Conservation (phyloP, 192 early-diverging fungal genomes). For the Lunasporangiospora selenospora region DNA sequence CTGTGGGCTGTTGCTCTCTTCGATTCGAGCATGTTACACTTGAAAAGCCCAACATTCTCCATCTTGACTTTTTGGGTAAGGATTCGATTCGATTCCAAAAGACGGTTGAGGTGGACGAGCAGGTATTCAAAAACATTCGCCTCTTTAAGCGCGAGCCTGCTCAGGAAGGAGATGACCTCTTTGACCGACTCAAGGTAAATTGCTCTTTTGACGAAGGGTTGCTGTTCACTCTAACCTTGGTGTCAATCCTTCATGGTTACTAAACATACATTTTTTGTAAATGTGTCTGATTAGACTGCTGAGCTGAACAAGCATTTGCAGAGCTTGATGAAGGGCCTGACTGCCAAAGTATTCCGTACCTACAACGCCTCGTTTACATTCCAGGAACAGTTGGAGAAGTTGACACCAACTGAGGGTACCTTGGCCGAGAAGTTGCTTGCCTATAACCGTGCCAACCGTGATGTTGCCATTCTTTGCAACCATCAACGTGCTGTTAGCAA, state of each 20-base stretch:
- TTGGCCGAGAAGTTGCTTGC: slow-evolving; percentile 88
- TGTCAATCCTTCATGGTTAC: not conserved
- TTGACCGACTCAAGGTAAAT: slow-evolving; percentile 89
- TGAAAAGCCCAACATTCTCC: slow-evolving; percentile 81
- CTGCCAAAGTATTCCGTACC: slow-evolving; percentile 99
- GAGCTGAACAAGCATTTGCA: slow-evolving; percentile 90
- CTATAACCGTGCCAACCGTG: slow-evolving; percentile 95
- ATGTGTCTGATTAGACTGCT: slow-evolving; percentile 59
- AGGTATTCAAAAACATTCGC: slow-evolving; percentile 93
- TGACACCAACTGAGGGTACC: slow-evolving; percentile 72
- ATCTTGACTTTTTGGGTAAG: slow-evolving; percentile 98
- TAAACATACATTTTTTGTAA: not conserved
- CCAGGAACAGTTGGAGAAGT: slow-evolving; percentile 80
- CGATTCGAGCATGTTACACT: slow-evolving; percentile 91
- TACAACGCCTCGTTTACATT: slow-evolving; percentile 96
- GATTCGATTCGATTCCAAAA: slow-evolving; percentile 97
- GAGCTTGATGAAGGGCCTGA: slow-evolving; percentile 87
- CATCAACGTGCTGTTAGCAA: slow-evolving; percentile 94
- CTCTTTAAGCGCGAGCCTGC: slow-evolving; percentile 89
- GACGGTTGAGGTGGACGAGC: slow-evolving; percentile 79
- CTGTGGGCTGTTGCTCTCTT: slow-evolving; percentile 98
- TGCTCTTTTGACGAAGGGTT: not conserved
- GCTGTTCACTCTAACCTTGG: not conserved
- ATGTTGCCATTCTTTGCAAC: slow-evolving; percentile 97
- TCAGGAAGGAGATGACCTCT: slow-evolving; percentile 77